Evolutionary conservation across 1,284 basidiomycete species (phyloP).

Genomic region (Anthracocystis panici-leucophaei): DNA sequence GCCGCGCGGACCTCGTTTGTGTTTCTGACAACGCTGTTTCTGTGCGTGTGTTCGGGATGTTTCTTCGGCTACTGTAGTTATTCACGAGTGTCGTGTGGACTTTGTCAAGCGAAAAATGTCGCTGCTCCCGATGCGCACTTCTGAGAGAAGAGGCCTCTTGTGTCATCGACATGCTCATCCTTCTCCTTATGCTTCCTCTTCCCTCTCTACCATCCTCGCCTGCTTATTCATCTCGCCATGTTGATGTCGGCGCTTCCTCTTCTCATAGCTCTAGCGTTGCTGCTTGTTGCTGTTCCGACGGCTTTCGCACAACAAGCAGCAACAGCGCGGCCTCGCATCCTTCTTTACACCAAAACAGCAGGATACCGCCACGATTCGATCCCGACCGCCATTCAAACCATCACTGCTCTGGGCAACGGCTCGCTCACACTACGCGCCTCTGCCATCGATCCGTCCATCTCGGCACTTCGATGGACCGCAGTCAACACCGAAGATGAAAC

Average conservation of each 20-base stretch:
- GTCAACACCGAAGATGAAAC: slow-evolving; percentile 47
- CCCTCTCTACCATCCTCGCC: too few relatives aligned
- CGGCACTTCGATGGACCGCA: slow-evolving; percentile 31
- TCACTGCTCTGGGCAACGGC: slow-evolving; percentile 74
- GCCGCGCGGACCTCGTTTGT: neutral
- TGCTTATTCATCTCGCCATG: neutral
- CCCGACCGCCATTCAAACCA: slow-evolving; percentile 76
- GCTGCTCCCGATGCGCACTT: neutral
- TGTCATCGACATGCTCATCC: neutral
- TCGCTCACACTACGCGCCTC: slow-evolving; percentile 75
- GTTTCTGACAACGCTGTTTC: too few relatives aligned
- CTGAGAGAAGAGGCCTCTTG: neutral
- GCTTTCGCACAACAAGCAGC: neutral
- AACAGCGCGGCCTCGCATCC: slow-evolving; percentile 36
- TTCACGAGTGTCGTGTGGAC: slow-evolving; percentile 1
- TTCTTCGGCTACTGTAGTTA: too few relatives aligned
- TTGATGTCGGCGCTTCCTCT: neutral
- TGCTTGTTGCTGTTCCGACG: slow-evolving; percentile 1
- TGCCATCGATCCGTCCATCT: slow-evolving; percentile 38
- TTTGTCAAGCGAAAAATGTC: neutral
- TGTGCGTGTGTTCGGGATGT: too few relatives aligned
- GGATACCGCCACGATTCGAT: slow-evolving; percentile 80
- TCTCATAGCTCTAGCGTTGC: neutral
- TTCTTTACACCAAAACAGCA: slow-evolving; percentile 64
- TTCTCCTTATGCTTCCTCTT: neutral